Evolutionary conservation across 1,284 basidiomycete species (phyloP).

Genomic region (Cryptococcus sp.): DNA sequence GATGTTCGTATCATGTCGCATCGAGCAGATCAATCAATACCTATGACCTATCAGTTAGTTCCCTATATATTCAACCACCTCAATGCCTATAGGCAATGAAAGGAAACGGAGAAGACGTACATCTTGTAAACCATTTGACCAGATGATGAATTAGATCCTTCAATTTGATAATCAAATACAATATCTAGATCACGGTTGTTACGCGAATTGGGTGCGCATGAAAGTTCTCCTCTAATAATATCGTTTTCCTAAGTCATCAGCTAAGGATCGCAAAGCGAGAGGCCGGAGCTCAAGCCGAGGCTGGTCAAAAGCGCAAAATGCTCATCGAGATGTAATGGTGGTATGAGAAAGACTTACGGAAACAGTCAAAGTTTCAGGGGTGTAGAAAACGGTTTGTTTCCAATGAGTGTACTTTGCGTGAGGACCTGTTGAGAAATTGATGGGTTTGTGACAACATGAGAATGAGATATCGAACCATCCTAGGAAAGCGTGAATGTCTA

Average conservation of each 20-base stretch:
- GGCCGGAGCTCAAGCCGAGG: no score
- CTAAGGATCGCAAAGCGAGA: no score
- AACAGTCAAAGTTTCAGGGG: conserved; percentile 61
- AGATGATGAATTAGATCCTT: conserved; percentile 42
- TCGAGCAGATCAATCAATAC: no score
- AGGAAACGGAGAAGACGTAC: conserved; percentile 33
- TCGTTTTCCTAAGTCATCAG: conserved; percentile 55
- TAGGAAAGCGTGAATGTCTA: conserved; percentile 97
- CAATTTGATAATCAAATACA: conserved; percentile 63
- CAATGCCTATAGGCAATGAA: no score
- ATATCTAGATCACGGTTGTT: conserved; percentile 95
- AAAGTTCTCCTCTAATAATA: conserved; percentile 63
- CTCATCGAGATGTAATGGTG: neutral
- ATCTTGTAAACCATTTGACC: conserved; percentile 51
- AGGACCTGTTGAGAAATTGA: conserved; percentile 90
- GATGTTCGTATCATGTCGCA: neutral
- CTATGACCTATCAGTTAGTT: no score
- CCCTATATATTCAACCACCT: no score
- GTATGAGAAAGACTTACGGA: conserved; percentile 32
- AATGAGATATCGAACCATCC: conserved; percentile 99
- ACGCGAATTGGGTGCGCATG: conserved; percentile 77
- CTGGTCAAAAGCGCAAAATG: no score
- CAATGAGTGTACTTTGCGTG: conserved; percentile 96
- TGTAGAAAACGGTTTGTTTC: conserved; percentile 99
- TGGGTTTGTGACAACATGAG: conserved; percentile 92